phyloP scores from a whole-genome alignment of 805 yeast genomes.

The Metschnikowia orientalis region DNA sequence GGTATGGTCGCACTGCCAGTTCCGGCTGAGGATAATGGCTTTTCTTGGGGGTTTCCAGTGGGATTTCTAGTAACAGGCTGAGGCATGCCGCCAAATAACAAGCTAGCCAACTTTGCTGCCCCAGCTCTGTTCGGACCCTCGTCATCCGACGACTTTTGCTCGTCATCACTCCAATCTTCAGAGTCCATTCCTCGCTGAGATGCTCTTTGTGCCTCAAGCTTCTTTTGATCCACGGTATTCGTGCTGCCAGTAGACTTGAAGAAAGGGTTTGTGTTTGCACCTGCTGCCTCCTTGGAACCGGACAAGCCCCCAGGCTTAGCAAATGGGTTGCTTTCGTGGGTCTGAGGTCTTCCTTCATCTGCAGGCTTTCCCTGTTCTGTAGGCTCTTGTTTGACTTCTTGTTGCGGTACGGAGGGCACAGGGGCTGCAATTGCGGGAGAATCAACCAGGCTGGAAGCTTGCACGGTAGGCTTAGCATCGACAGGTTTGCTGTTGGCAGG shows the following conservation, averaged over 20 bases:
- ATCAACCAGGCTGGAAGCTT: too few species aligned
- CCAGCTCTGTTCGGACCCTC: slow-evolving; percentile 47
- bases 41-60: slow-evolving; percentile 10
- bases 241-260: slow-evolving; percentile 43
- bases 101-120: slow-evolving; percentile 53
- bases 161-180: slow-evolving; percentile 47
- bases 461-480: background rate
- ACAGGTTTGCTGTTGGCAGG: slow-evolving; percentile 8
- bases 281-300: slow-evolving; percentile 10
- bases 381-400: too few species aligned
- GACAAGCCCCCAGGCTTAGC: slow-evolving; percentile 31
- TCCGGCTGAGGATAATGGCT: too few species aligned
- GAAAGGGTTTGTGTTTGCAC: slow-evolving; percentile 48
- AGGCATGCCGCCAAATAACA: slow-evolving; percentile 49
- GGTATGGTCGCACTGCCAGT: background rate
- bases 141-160: slow-evolving; percentile 44
- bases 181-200: slow-evolving; percentile 57
- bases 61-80: slow-evolving; percentile 29
- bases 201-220: slow-evolving; percentile 66
- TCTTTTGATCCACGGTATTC: slow-evolving; percentile 46
- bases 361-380: too few species aligned
- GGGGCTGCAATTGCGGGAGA: too few species aligned
- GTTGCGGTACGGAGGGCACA: too few species aligned
- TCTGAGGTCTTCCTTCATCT: too few species aligned
- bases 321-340: slow-evolving; percentile 45